Evolutionary conservation across 495 filamentous ascomycete genomes (phyloP).

Genomic region (Xylaria nigripes): DNA sequence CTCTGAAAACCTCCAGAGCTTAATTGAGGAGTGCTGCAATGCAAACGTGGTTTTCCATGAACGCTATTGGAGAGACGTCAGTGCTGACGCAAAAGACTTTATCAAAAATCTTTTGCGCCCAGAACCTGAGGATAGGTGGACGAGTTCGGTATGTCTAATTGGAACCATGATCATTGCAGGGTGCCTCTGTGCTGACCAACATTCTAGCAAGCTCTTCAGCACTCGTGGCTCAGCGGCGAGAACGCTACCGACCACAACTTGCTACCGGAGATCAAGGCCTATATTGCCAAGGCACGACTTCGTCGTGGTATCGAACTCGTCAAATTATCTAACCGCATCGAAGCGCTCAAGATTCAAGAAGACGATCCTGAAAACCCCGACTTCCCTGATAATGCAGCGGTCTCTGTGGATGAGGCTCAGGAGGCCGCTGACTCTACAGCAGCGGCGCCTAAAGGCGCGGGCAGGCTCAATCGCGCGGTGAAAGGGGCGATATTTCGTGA

Average conservation of each 20-base stretch:
- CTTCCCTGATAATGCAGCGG: conserved; percentile 53
- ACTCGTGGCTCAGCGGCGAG: conserved; percentile 85
- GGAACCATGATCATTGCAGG: not conserved
- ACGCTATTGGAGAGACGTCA: conserved; percentile 97
- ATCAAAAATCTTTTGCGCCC: conserved; percentile 76
- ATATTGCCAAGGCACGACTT: conserved; percentile 83
- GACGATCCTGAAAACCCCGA: conserved; percentile 65
- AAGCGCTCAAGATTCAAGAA: conserved; percentile 91
- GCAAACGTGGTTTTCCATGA: conserved; percentile 95
- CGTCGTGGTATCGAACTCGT: conserved; percentile 93
- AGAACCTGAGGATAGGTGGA: conserved; percentile 65
- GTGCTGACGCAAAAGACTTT: conserved; percentile 91
- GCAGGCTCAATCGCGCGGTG: conserved; percentile 64
- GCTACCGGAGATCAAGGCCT: conserved; percentile 92
- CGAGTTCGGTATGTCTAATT: conserved; percentile 55
- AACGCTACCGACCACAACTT: conserved; percentile 90
- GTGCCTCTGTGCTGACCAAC: conserved; percentile 8
- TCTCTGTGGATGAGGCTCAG: conserved; percentile 42
- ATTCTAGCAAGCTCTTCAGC: conserved; percentile 62
- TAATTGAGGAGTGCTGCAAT: conserved; percentile 89
- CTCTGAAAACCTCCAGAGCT: conserved; percentile 81
- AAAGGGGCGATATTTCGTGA: conserved; percentile 92
- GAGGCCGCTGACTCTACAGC: conserved; percentile 15
- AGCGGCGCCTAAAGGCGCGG: conserved; percentile 41
- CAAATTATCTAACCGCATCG: conserved; percentile 95